These are phyloP conservation scores for Boeremia exigua DNA, from an alignment of 2,329 filamentous ascomycete species.

Conservation along the genomic window DNA sequence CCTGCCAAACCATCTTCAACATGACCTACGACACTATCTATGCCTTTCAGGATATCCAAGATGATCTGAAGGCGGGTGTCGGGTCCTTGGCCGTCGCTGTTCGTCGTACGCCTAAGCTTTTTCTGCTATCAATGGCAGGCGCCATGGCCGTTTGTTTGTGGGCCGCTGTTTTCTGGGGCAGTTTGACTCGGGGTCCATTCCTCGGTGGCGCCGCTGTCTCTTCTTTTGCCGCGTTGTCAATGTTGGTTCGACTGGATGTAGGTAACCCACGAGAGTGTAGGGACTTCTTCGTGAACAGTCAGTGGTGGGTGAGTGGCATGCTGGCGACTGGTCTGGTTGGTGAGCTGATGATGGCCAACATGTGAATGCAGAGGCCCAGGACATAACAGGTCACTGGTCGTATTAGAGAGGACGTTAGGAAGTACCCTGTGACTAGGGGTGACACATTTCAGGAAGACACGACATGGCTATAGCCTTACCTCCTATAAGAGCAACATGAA, in stretches of 20 bases:
- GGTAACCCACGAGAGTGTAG: background rate
- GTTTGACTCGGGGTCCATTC: background rate
- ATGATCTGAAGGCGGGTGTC: conserved; percentile 44
- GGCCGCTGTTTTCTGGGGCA: background rate
- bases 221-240: background rate
- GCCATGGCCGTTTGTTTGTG: background rate
- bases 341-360: background rate
- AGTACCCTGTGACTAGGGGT: too few species aligned
- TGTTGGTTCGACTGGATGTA: background rate
- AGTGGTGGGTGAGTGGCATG: background rate
- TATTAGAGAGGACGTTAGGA: too few species aligned
- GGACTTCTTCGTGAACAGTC: background rate
- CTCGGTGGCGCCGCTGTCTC: background rate
- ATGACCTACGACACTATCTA: conserved; percentile 46
- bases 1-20: conserved; percentile 27
- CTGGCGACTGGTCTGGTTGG: background rate
- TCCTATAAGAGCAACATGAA: too few species aligned
- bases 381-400: too few species aligned
- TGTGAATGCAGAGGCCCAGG: background rate
- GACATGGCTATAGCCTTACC: too few species aligned
- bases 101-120: background rate
- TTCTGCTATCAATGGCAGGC: background rate
- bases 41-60: conserved; percentile 45
- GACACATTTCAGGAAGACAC: too few species aligned
- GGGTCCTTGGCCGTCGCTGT: conserved; percentile 23